Evolutionary conservation across 495 filamentous ascomycete genomes (phyloP), one percentile per base, ranked within the genome.

Genomic region (Aspergillus avenaceus): DNA sequence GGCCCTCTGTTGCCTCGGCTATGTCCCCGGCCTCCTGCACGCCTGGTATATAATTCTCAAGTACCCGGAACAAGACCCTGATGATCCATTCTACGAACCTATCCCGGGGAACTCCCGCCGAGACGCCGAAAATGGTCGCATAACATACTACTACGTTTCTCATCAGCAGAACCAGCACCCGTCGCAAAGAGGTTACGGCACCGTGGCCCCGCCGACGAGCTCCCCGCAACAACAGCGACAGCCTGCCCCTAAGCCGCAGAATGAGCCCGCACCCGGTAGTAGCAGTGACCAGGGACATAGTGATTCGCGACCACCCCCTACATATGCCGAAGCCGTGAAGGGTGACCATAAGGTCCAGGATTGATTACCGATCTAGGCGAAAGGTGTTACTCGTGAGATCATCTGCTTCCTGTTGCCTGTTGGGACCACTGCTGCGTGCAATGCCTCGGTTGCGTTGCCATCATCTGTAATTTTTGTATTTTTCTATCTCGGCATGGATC

Each of bases 11-110:
- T 72, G 81, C 41, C 86, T 98, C 37, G 92, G 95, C 67, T 95
- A 81, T 69, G 74, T 98, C 54, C 93, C 93, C 18, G 93, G 93
- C 45, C 83, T 97, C 21, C 69, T 98, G 6, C 93, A 98, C 70
- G 80, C 93, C 62, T 97, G 91, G 91, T 98, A 97, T 82, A 96
- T 98, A 70, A 96, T 98, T 75, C 73, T 85, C 63, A 85, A 86
- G 63, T 89, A 86, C 66, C 95, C 95, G 22, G 91, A 97, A 25
- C 71, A 73, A 5, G 66, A 75, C 43, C 65, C 67, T 12, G 71
- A 74, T 47, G 67, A 80, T 23, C 82, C 78, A 53, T 76, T 78
- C 51, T 90, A 93, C 67, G 75, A 84, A 41, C 63, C 72, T 27
- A 65, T 84, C 41, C 72, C 77, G 11, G 71, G 68, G 71, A 14